Evolutionary conservation across 495 filamentous ascomycete genomes (phyloP), one percentile per base, ranked within the genome.

Genomic region (Lasiosphaeria ovina): DNA sequence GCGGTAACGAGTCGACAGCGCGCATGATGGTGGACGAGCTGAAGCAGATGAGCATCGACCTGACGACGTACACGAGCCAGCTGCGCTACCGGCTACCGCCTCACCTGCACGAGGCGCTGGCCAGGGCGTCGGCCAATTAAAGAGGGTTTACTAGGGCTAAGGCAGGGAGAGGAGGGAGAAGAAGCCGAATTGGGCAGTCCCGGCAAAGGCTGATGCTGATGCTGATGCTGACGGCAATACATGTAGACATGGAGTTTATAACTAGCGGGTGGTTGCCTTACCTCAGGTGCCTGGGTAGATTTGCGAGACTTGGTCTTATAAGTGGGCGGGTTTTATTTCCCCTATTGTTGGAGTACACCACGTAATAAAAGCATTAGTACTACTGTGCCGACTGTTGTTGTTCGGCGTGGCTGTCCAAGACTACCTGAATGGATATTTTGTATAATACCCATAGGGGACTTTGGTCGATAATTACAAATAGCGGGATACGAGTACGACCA

Each of bases 61-160:
- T 96, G 58, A 95, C 93, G 81, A 86, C 95, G 38, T 98, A 97
- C 77, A 93, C 93, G 12, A 93, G 94, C 34, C 87, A 96, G 81
- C 84, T 98, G 66, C 87, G 91, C 70, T 98, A 96, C 74, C 86
- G 93, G 60, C 79, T 97, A 72, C 82, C 82, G 58, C 77, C 76
- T 35, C 74, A 81, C 55, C 81, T 96, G 40, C 91, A 91, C 74
- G 92, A 96, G 77, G 88, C 84, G 54, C 74, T 97, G 66, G 91
- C 90, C 61, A 79, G 84, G 66, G 89, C 86, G 34, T 90, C 87
- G 42, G 83, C 86, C 51, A 90, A 94, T 56, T 83, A 72, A 34
- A 12, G 4, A 16, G 6, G 3, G 38, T 47, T 14, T 47, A 47
- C 12, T 47, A 3, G 11, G 16, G 44, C 38, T 14, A 42, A 14